Conservation (phyloP, 2,329 filamentous ascomycete species). For the Dactylonectria estremocensis region DNA sequence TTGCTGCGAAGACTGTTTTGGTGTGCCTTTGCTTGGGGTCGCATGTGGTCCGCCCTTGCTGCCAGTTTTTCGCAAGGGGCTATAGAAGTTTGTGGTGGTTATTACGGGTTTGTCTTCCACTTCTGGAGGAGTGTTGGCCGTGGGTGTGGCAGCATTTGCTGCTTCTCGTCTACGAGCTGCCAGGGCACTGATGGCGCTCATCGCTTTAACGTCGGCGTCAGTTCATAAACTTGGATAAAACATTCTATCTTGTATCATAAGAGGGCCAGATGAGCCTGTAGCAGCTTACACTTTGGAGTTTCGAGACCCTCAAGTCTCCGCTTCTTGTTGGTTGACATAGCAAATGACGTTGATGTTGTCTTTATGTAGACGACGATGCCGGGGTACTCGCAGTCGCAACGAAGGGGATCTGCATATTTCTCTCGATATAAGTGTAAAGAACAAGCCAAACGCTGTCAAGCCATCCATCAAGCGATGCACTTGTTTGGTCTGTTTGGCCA, state of each 20-base stretch:
- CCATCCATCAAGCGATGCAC: neutral
- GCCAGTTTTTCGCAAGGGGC: conserved; percentile 42
- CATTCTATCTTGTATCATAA: neutral
- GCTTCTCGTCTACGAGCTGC: conserved; percentile 53
- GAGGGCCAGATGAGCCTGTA: neutral
- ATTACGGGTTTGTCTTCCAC: conserved; percentile 38
- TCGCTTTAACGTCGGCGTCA: conserved; percentile 34
- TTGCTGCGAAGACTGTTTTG: conserved; percentile 32
- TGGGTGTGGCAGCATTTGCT: conserved; percentile 29
- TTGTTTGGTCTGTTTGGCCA: neutral
- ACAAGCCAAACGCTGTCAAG: neutral
- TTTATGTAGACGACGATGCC: neutral
- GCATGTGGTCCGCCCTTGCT: conserved; percentile 26
- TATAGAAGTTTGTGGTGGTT: conserved; percentile 50
- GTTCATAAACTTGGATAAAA: neutral
- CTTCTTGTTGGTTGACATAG: conserved; percentile 53
- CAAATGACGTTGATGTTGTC: neutral
- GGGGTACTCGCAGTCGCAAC: neutral
- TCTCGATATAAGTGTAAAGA: neutral
- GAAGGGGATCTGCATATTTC: neutral
- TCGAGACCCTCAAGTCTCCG: conserved; percentile 53
- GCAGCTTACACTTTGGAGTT: conserved; percentile 50
- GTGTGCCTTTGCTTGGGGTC: conserved; percentile 39
- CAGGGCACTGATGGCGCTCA: conserved; percentile 57
- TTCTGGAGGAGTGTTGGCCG: conserved; percentile 30